These are phyloP conservation scores for Dothideomycetidae sp. DNA, from an alignment of 2,329 filamentous ascomycete genomes.

Conservation along the genomic window DNA sequence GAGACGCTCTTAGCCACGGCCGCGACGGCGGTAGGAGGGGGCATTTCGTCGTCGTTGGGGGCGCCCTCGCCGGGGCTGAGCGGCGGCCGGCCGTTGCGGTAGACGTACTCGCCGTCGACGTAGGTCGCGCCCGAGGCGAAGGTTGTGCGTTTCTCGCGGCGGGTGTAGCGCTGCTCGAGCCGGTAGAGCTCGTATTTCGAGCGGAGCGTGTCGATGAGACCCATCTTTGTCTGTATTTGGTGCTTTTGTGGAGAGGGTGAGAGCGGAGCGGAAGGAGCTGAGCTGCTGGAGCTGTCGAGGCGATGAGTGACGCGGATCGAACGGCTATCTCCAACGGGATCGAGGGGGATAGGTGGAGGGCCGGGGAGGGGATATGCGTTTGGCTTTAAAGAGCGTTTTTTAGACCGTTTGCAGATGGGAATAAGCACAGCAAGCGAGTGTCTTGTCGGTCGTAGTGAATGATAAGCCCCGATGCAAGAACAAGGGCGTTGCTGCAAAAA, in stretches of 20 bases:
- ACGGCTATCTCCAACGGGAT: neutral
- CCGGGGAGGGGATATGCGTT: too few species aligned
- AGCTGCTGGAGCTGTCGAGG: too few species aligned
- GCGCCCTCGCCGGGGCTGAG: constrained; percentile 6
- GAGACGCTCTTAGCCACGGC: neutral
- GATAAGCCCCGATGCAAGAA: too few species aligned
- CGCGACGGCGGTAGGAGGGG: neutral
- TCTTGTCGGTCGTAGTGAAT: too few species aligned
- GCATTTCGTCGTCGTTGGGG: neutral
- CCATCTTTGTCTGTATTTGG: constrained; percentile 30
- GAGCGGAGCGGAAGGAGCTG: too few species aligned
- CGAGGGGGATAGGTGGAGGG: too few species aligned
- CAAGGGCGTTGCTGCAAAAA: too few species aligned
- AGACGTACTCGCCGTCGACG: constrained; percentile 91
- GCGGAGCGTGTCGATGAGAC: constrained; percentile 61
- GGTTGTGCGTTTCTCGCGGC: constrained; percentile 75
- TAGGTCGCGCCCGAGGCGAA: constrained; percentile 84
- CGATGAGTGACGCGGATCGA: neutral
- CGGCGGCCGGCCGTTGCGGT: constrained; percentile 29
- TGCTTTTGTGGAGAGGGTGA: neutral
- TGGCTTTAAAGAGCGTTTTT: too few species aligned
- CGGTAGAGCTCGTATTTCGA: constrained; percentile 83
- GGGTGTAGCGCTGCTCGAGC: constrained; percentile 88
- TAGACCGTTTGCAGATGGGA: too few species aligned
- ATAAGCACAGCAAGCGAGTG: too few species aligned